Evolutionary conservation across 1,284 basidiomycete genomes (phyloP).

Genomic region (Apiotrichum montevideense): DNA sequence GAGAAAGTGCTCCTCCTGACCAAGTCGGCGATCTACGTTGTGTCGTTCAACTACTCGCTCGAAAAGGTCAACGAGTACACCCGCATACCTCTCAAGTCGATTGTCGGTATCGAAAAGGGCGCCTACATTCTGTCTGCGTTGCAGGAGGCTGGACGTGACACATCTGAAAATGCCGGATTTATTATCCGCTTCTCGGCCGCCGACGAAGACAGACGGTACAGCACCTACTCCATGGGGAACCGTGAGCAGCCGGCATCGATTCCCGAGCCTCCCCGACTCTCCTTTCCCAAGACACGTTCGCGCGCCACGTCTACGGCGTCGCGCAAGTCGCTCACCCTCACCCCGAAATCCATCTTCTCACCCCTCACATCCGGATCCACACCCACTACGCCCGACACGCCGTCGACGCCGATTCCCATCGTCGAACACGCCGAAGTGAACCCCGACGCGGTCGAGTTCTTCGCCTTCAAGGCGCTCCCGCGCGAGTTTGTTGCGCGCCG

Average conservation of each 20-base stretch:
- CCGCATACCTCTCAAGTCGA: slow-evolving; percentile 75
- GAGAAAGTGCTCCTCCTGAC: slow-evolving; percentile 85
- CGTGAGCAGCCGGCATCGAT: slow-evolving; percentile 10
- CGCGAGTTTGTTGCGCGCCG: slow-evolving; percentile 35
- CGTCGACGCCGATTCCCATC: slow-evolving; percentile 5
- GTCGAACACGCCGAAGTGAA: slow-evolving; percentile 17
- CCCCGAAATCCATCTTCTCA: neutral
- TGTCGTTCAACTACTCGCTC: slow-evolving; percentile 80
- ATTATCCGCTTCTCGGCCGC: slow-evolving; percentile 64
- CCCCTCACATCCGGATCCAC: neutral
- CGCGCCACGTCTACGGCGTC: neutral
- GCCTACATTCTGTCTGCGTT: slow-evolving; percentile 69
- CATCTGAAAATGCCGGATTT: slow-evolving; percentile 79
- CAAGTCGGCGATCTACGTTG: slow-evolving; percentile 59
- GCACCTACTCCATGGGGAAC: slow-evolving; percentile 78
- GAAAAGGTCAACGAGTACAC: slow-evolving; percentile 87
- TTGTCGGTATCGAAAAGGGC: slow-evolving; percentile 80
- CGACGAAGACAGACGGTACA: slow-evolving; percentile 61
- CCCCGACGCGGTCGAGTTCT: slow-evolving; percentile 32
- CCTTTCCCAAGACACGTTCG: neutral
- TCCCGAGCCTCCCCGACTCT: no score
- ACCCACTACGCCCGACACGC: neutral
- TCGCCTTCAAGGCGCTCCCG: slow-evolving; percentile 50
- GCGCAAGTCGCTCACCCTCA: neutral
- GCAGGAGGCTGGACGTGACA: slow-evolving; percentile 80